phyloP scores from a whole-genome alignment of 208 protist genomes.

The Herpetomonas samuelpessoai region DNA sequence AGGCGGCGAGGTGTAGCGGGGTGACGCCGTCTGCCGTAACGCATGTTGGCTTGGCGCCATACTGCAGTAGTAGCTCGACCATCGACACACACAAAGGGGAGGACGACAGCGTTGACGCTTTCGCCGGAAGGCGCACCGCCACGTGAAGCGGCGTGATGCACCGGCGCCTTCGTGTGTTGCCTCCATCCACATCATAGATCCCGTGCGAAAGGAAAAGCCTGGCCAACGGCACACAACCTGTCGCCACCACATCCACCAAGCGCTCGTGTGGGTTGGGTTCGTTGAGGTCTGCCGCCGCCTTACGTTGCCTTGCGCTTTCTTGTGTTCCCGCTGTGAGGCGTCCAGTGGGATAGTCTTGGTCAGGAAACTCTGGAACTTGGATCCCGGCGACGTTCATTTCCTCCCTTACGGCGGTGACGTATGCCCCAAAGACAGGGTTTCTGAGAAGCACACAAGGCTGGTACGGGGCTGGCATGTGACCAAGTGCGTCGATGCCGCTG shows the following conservation, averaged over 20 bases:
- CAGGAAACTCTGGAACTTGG: too few species aligned
- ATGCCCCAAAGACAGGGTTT: conserved; percentile 34
- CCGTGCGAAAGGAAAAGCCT: conserved; percentile 23
- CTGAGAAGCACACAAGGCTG: conserved; percentile 44
- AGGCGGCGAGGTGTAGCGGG: conserved; percentile 36
- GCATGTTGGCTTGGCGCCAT: conserved; percentile 30
- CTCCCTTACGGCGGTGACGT: conserved; percentile 24
- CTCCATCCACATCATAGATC: conserved; percentile 31
- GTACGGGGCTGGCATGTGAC: conserved; percentile 39
- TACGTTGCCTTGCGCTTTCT: neutral
- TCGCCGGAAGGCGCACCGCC: conserved; percentile 10
- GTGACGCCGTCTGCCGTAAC: conserved; percentile 55
- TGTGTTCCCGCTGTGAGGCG: neutral
- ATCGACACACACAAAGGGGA: conserved; percentile 6
- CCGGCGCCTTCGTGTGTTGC: conserved; percentile 32
- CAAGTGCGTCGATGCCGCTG: conserved; percentile 41
- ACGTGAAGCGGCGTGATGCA: conserved; percentile 52
- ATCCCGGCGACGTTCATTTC: neutral
- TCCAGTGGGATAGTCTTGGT: too few species aligned
- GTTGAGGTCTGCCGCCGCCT: neutral
- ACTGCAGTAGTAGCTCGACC: conserved; percentile 25
- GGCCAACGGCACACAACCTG: conserved; percentile 19
- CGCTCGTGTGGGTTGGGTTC: neutral
- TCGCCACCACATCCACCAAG: conserved; percentile 30
- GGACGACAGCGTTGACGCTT: too few species aligned